Conservation (phyloP, 2,329 filamentous ascomycete genomes). For the Metarhizium album region DNA sequence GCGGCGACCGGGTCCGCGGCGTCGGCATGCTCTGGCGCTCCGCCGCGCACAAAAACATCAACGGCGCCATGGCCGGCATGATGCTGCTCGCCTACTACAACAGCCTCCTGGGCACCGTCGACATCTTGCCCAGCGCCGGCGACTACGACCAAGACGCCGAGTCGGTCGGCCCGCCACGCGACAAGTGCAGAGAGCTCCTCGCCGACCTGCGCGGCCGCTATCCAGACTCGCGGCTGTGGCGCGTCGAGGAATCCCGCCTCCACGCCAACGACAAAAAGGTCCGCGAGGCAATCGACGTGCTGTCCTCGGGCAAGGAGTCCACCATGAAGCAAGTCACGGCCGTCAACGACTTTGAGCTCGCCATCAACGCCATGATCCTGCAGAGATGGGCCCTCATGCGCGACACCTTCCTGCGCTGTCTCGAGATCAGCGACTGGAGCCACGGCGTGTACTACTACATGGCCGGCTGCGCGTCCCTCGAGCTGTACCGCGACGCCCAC, state of each 20-base stretch:
- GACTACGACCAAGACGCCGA: constrained; percentile 45
- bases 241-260: constrained; percentile 77
- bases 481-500: constrained; percentile 61
- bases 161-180: constrained; percentile 60
- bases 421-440: constrained; percentile 83
- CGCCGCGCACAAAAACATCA: constrained; percentile 75
- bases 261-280: constrained; percentile 56
- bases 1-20: constrained; percentile 74
- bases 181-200: constrained; percentile 57
- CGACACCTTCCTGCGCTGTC: constrained; percentile 61
- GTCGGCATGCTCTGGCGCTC: constrained; percentile 84
- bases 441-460: constrained; percentile 86
- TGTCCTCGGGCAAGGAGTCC: constrained; percentile 48
- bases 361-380: constrained; percentile 65
- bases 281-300: constrained; percentile 53
- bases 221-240: constrained; percentile 75
- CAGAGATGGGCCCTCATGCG: constrained; percentile 68
- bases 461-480: constrained; percentile 65
- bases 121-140: constrained; percentile 60
- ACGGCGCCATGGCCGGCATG: constrained; percentile 81
- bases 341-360: constrained; percentile 75
- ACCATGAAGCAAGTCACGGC: constrained; percentile 84
- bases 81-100: constrained; percentile 82
- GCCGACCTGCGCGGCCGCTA: constrained; percentile 65
- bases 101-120: constrained; percentile 71